Evolutionary conservation across 2,329 filamentous ascomycete species (phyloP), one percentile per base, ranked within the genome.

Genomic region (Lasiodiplodia sp.): DNA sequence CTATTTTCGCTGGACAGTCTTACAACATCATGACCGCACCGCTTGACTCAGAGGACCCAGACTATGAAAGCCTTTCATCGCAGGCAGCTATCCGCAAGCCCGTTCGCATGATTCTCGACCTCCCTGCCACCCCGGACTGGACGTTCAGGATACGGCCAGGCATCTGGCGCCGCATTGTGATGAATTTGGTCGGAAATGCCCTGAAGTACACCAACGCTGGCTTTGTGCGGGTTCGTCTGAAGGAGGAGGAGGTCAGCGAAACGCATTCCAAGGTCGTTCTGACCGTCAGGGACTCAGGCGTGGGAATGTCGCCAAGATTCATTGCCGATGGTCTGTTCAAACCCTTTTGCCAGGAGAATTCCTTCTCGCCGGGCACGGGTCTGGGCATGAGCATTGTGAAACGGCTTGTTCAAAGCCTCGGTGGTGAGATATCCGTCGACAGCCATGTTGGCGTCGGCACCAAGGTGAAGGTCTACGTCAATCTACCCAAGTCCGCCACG

Each of bases 161-260:
- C 0, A 84, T 83, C 2, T 77, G 68, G 53, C 51, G 81, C 14
- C 81, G 87, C 4, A 85, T 90, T 57, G 81, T 90, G 57, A 88
- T 89, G 87, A 90, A 90, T 68, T 72, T 90, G 0, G 86, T 89
- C 53, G 86, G 86, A 11, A 90, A 90, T 72, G 84, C 88, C 0
- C 80, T 90, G 72, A 90, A 90, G 73, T 90, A 89, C 69, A 90
- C 87, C 0, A 5, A 40, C 3, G 4, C 23, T 1, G 64, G 64
- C 8, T 57, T 57, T 12, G 23, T 66, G n/a, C 34, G n/a, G 3
- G 31, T 56, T 18, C 8, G 51, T 14, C 38, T 66, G 1, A 16
- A 5, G 4, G 40, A n/a, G 2, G 21, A 11, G 34, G 64, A 66
- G 7, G 38, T 47, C 2, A 28, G 25, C 3, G 47, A 53, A 0